Conservation (phyloP, 768 basidiomycete genomes). For the Termitomyces sp. region DNA sequence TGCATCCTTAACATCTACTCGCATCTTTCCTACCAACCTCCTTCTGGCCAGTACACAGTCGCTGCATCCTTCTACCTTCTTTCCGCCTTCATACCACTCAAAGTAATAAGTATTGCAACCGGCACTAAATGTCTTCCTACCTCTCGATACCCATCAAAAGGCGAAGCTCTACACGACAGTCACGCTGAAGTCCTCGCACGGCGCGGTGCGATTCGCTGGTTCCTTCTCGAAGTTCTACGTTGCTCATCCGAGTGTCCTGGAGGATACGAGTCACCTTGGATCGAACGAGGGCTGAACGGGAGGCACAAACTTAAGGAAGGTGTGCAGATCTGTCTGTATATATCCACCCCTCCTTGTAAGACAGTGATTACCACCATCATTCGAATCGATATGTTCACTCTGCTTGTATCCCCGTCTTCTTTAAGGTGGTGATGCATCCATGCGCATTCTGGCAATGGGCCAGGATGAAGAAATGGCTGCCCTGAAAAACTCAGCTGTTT, state of each 20-base stretch:
- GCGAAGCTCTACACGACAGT: conserved; percentile 83
- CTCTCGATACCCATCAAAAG: conserved; percentile 55
- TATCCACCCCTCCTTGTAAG: conserved; percentile 60
- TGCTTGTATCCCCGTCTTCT: background rate
- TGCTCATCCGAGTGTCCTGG: conserved; percentile 15
- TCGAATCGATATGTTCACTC: conserved; percentile 8
- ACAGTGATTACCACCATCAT: conserved; percentile 6
- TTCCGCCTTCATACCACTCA: conserved; percentile 26
- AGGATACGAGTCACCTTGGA: conserved; percentile 47
- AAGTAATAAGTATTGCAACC: conserved; percentile 71
- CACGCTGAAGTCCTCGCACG: conserved; percentile 94
- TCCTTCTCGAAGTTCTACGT: conserved; percentile 66
- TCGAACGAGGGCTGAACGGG: conserved; percentile 33
- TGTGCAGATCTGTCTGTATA: conserved; percentile 65
- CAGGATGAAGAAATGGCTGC: conserved; percentile 75
- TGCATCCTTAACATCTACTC: conserved; percentile 43
- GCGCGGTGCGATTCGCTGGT: conserved; percentile 75
- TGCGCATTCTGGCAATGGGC: conserved; percentile 66
- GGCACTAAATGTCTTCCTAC: conserved; percentile 86
- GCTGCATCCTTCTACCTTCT: conserved; percentile 55
- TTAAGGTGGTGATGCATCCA: conserved; percentile 89
- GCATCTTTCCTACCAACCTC: conserved; percentile 49
- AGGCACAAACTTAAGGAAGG: conserved; percentile 45
- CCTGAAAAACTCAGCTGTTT: conserved; percentile 52
- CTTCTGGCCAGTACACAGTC: conserved; percentile 58